Conservation (phyloP, 345 rosid species). For the Carallia brachiata region DNA sequence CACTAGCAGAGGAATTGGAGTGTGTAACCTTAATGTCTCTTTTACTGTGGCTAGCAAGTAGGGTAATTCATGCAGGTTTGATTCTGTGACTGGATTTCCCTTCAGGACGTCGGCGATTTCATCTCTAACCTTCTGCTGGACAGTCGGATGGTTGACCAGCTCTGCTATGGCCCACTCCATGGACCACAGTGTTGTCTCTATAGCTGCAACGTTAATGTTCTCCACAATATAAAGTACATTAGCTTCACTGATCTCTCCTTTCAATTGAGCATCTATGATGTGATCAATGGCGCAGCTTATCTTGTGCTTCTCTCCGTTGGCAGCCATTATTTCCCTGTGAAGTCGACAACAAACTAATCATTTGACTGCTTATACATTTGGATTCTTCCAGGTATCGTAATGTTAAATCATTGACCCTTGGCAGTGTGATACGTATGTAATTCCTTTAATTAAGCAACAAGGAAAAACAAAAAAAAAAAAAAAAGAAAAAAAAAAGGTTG, state of each 20-base stretch:
- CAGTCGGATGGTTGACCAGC: conserved; percentile 51
- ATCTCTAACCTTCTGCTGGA: conserved; percentile 44
- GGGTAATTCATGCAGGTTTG: conserved; percentile 39
- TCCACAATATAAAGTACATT: conserved; percentile 66
- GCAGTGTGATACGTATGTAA: too few relatives aligned
- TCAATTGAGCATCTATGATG: conserved; percentile 52
- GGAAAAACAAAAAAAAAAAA: too few relatives aligned
- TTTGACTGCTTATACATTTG: too few relatives aligned
- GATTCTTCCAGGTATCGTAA: too few relatives aligned
- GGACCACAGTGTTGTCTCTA: conserved; percentile 67
- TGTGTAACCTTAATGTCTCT: conserved; percentile 55
- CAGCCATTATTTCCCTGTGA: conserved; percentile 46
- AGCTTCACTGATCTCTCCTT: conserved; percentile 58
- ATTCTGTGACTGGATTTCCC: conserved; percentile 39
- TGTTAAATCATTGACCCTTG: too few relatives aligned
- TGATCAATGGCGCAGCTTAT: conserved; percentile 55
- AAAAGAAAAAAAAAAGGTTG: neutral
- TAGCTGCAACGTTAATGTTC: conserved; percentile 70
- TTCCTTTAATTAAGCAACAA: too few relatives aligned
- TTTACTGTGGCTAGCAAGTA: conserved; percentile 58
- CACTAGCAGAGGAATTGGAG: conserved; percentile 58
- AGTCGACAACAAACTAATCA: neutral
- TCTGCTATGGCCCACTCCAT: conserved; percentile 78
- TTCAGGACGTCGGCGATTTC: conserved; percentile 40
- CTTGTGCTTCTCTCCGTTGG: conserved; percentile 46